These are phyloP conservation scores for Albugo laibachii DNA, from an alignment of 352 stramenopile species.

Conservation along the genomic window DNA sequence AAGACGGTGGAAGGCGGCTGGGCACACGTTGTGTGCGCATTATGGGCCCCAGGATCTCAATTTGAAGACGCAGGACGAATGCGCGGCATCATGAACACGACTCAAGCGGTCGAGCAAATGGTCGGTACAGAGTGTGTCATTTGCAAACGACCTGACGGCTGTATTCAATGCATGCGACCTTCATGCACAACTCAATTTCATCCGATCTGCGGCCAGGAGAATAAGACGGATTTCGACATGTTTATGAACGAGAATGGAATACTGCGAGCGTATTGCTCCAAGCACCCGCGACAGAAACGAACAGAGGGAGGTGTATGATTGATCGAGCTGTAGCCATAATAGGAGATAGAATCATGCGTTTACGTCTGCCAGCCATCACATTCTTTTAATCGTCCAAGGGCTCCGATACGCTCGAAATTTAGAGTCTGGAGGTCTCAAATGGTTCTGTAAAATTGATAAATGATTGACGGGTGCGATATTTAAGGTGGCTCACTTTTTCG, in stretches of 20 bases:
- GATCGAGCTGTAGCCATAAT: no score
- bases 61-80: conserved; percentile 74
- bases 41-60: conserved; percentile 71
- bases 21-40: conserved; percentile 72
- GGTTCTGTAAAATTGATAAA: no score
- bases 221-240: conserved; percentile 66
- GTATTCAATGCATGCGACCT: conserved; percentile 70
- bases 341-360: no score
- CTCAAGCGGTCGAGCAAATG: conserved; percentile 41
- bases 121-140: conserved; percentile 32
- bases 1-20: conserved; percentile 60
- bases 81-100: conserved; percentile 57
- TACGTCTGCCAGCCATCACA: no score
- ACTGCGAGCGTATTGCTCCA: conserved; percentile 60
- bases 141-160: conserved; percentile 44
- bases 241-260: conserved; percentile 79
- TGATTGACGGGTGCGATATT: no score
- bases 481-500: no score
- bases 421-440: no score
- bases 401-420: no score
- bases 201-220: conserved; percentile 66
- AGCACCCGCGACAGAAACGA: conserved; percentile 15
- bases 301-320: no score
- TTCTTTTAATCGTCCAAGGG: no score
- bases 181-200: conserved; percentile 57